Base-by-base conservation (phyloP, 345 rosid species). In the Euclidium syriacum region DNA sequence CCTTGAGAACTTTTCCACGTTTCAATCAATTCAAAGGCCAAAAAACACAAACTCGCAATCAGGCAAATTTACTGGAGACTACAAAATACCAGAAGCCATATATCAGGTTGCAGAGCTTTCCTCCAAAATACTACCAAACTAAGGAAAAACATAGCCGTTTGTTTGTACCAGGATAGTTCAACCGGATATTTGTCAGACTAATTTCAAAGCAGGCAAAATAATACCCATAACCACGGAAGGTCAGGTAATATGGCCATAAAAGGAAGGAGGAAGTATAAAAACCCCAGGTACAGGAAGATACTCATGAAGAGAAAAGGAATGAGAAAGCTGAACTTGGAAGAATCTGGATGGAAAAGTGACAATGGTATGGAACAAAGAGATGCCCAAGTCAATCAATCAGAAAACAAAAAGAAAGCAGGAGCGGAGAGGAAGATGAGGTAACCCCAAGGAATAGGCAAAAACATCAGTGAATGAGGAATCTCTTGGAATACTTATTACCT, bases 401-500 rank as follows among this genome's bases (percentile, higher is more conserved):
- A 53, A 62, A 27, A 55, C 42, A 62, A 47, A 33, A 18, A 71
- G 53, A 64, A 48, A 4, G 39, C 20, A 55, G 58, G 68, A 57
- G 40, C 33, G 23, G 35, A 61, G 19, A 52, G 73, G 32, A 73
- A 62, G 77, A 46, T 12, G 44, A 64, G 55, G 54, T 60, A 59
- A 58, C 49, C 70, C 55, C 41, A 71, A 65, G 58, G 77, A 70
- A 66, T 67, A 68, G 72, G 65, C 47, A 64, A 64, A 64, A 68
- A 44, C 73, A 82, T 70, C 75, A 75, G 14, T 62, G 67, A 75
- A 79, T 46, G 78, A 77, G 46, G 82, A 79, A 69, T 66, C 86
- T 77, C 89, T 81, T 63, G 77, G 64, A 35, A 57, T 65, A 44
- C 69, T 71, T 60, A 81, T 87, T 90, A 94, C 97, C 99, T 94